Conservation (phyloP, 169 alveolate genomes). For the Plasmodium relictum region DNA sequence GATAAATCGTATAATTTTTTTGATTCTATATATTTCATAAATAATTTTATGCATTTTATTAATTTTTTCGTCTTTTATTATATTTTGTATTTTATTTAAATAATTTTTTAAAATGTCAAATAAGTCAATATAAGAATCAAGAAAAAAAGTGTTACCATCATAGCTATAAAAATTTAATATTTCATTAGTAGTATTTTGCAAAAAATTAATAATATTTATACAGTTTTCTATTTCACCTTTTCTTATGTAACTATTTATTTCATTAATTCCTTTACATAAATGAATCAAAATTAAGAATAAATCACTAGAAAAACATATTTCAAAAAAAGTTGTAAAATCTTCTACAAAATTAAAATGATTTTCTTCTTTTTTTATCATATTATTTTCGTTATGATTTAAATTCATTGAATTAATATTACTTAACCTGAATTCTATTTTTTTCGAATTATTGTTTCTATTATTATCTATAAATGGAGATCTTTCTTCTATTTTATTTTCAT, state of each 20-base stretch:
- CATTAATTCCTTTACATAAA: slow-evolving; percentile 37
- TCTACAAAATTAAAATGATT: neutral
- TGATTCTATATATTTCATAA: slow-evolving; percentile 12
- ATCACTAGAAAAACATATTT: slow-evolving; percentile 55
- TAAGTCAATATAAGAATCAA: neutral
- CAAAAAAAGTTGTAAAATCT: slow-evolving; percentile 38
- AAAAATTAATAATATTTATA: neutral
- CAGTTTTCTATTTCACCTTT: slow-evolving; percentile 13
- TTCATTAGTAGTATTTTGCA: neutral
- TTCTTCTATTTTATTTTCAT: too few relatives aligned
- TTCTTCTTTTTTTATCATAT: too few relatives aligned
- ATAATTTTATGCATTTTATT: slow-evolving; percentile 16
- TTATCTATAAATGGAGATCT: too few relatives aligned
- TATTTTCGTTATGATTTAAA: too few relatives aligned
- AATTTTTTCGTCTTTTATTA: neutral
- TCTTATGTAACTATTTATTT: slow-evolving; percentile 17
- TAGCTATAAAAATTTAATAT: slow-evolving; percentile 17
- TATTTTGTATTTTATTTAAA: slow-evolving; percentile 2
- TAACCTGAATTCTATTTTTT: too few relatives aligned
- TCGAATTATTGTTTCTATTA: too few relatives aligned
- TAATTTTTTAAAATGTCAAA: slow-evolving; percentile 11
- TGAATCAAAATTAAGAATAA: slow-evolving; percentile 29
- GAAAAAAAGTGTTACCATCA: slow-evolving; percentile 14
- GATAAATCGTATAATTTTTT: slow-evolving; percentile 29
- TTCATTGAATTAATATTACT: too few relatives aligned